phyloP scores from a whole-genome alignment of 306 rosid species.

The Alnus glutinosa region DNA sequence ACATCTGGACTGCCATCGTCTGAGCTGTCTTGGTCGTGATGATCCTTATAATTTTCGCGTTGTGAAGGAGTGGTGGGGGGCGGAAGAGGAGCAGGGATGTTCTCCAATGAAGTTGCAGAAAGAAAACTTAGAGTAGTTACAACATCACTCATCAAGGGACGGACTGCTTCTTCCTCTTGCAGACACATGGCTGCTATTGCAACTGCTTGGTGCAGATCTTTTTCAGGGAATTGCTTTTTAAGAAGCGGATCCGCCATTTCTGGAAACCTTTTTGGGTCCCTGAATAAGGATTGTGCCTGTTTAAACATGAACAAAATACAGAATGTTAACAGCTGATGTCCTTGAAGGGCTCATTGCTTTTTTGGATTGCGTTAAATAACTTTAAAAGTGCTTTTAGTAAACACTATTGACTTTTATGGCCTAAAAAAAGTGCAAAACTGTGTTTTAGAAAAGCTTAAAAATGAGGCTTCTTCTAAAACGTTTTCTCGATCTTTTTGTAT shows the following conservation, averaged over 20 bases:
- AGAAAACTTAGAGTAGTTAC: slow-evolving; percentile 79
- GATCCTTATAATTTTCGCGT: slow-evolving; percentile 5
- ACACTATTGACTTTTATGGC: too few relatives aligned
- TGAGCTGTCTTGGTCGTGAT: neutral
- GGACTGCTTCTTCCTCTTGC: slow-evolving; percentile 82
- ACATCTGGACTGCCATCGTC: slow-evolving; percentile 3
- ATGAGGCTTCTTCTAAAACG: too few relatives aligned
- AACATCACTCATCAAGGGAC: slow-evolving; percentile 88
- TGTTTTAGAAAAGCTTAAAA: too few relatives aligned
- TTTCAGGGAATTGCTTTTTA: slow-evolving; percentile 55
- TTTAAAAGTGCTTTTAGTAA: too few relatives aligned
- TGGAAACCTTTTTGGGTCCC: slow-evolving; percentile 73
- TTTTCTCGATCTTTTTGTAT: too few relatives aligned
- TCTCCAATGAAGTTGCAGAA: slow-evolving; percentile 38
- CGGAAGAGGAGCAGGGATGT: slow-evolving; percentile 24
- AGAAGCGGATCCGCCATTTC: slow-evolving; percentile 76
- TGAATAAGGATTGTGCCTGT: slow-evolving; percentile 83
- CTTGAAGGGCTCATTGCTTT: neutral
- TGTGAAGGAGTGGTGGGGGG: slow-evolving; percentile 11
- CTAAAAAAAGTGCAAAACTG: too few relatives aligned
- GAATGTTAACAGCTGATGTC: neutral
- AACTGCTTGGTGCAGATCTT: slow-evolving; percentile 86
- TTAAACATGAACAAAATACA: slow-evolving; percentile 15
- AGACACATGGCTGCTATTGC: slow-evolving; percentile 94
- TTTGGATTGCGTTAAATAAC: too few relatives aligned